phyloP scores from a whole-genome alignment of 345 rosid species.

The Hibiscus mutabilis region DNA sequence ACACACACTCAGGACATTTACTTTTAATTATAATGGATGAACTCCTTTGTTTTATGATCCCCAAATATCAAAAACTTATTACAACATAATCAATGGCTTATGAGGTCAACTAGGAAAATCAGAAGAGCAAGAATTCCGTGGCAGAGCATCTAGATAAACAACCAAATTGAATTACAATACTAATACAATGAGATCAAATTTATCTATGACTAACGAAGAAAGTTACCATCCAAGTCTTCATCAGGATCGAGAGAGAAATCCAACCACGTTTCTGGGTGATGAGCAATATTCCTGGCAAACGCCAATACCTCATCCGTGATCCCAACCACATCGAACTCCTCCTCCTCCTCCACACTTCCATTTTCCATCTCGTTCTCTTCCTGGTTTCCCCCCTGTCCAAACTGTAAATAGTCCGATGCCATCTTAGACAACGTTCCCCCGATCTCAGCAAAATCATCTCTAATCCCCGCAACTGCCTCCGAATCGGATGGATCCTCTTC shows the following conservation, averaged over 20 bases:
- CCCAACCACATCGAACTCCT: conserved; percentile 45
- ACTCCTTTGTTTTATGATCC: background rate
- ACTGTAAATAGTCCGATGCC: conserved; percentile 36
- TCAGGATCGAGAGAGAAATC: conserved; percentile 88
- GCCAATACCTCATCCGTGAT: conserved; percentile 79
- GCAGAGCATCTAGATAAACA: background rate
- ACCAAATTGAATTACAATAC: background rate
- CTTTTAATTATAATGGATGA: background rate
- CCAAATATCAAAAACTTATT: background rate
- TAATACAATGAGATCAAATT: background rate
- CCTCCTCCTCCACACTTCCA: conserved; percentile 26
- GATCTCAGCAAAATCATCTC: conserved; percentile 35
- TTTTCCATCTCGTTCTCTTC: conserved; percentile 21
- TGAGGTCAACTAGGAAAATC: background rate
- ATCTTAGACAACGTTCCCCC: conserved; percentile 47
- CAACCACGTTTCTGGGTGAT: conserved; percentile 96
- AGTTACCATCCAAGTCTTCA: conserved; percentile 72
- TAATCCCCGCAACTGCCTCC: conserved; percentile 25
- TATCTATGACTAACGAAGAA: background rate
- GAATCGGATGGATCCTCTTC: conserved; percentile 27
- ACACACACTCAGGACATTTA: background rate
- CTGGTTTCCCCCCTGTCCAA: conserved; percentile 34
- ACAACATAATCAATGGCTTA: background rate
- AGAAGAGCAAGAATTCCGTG: background rate
- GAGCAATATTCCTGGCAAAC: conserved; percentile 74